Evolutionary conservation across 2,329 filamentous ascomycete genomes (phyloP).

Genomic region (Fusarium udum): DNA sequence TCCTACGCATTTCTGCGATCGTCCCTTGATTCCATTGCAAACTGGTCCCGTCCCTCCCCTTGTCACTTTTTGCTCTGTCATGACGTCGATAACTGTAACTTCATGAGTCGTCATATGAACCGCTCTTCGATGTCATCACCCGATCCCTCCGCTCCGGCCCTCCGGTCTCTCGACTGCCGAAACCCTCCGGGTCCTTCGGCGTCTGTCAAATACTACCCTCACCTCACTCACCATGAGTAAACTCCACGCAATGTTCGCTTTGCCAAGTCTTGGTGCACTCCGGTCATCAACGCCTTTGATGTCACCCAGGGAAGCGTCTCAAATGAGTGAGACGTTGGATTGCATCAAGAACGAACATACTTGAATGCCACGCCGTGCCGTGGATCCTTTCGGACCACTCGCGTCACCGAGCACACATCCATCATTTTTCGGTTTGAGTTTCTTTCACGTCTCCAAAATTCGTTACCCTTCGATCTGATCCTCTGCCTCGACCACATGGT

Average conservation of each 20-base stretch:
- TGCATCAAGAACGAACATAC: conserved; percentile 9
- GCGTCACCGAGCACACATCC: conserved; percentile 18
- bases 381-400: conserved; percentile 15
- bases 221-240: conserved; percentile 1
- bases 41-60: conserved; percentile 14
- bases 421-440: conserved; percentile 2
- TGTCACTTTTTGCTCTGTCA: conserved; percentile 7
- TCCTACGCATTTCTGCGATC: conserved; percentile 30
- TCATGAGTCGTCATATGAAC: conserved; percentile 10
- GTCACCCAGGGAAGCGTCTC: background rate
- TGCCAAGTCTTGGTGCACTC: background rate
- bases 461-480: conserved; percentile 21
- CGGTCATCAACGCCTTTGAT: background rate
- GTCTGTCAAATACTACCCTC: background rate
- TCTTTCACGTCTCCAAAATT: background rate
- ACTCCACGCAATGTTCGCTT: background rate
- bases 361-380: background rate
- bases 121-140: conserved; percentile 19
- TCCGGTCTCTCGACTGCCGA: conserved; percentile 27
- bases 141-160: conserved; percentile 26
- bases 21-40: conserved; percentile 21
- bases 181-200: conserved; percentile 10
- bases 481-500: conserved; percentile 42
- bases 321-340: background rate
- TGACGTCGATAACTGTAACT: conserved; percentile 19